phyloP scores from a whole-genome alignment of 2,329 filamentous ascomycete species.

The Endothia cerciana region DNA sequence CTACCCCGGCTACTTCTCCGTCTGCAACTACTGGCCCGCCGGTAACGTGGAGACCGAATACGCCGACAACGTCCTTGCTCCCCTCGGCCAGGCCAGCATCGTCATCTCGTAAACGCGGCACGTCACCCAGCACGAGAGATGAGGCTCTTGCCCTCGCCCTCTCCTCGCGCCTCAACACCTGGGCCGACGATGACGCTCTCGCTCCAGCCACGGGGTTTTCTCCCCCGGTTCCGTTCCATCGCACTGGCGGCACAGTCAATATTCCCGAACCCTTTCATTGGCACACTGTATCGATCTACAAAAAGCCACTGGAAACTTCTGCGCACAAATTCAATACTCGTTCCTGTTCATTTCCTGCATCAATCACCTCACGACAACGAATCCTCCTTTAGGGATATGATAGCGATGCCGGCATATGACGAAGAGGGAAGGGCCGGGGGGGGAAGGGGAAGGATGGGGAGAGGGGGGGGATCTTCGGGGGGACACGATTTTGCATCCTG shows the following conservation, averaged over 20 bases:
- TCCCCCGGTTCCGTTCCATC: not conserved
- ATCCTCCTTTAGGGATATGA: conserved; percentile 2
- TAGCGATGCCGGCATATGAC: not conserved
- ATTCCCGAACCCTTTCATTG: not conserved
- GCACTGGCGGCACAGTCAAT: conserved; percentile 12
- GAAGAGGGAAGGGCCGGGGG: not conserved
- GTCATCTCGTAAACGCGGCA: conserved; percentile 20
- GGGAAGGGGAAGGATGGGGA: not conserved
- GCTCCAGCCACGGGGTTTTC: not conserved
- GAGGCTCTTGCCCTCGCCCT: not conserved
- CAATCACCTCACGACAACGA: not conserved
- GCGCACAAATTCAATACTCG: not conserved
- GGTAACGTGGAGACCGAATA: conserved; percentile 66
- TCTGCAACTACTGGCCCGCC: conserved; percentile 82
- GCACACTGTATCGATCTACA: conserved; percentile 6
- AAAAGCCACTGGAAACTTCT: not conserved
- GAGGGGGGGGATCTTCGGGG: not conserved
- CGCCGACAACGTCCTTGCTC: conserved; percentile 51
- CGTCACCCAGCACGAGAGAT: not conserved
- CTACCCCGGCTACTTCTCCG: conserved; percentile 71
- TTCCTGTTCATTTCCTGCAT: not conserved
- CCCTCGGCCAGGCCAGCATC: conserved; percentile 42
- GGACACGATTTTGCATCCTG: not conserved
- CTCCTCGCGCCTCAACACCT: not conserved
- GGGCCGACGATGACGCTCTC: not conserved